Percentiles rank a stretch among this genome's conserved stretches.
Evolutionary conservation across 2,329 filamentous ascomycete species (phyloP).

Genomic region (Phymatotrichopsis omnivora): DNA sequence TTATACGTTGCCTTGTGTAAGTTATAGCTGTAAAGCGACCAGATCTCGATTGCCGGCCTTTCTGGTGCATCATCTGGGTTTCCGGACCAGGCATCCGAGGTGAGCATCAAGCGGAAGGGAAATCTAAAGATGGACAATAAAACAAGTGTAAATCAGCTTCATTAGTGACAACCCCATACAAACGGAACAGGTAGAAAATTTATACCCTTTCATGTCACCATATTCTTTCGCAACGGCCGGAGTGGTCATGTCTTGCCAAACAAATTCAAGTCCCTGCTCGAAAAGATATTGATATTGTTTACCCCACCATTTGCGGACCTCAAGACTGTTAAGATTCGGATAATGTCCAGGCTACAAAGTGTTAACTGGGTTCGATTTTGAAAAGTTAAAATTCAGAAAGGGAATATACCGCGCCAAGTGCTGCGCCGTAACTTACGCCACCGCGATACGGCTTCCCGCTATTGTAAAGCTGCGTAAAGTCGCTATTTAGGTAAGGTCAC

Average conservation of each 20-base stretch:
- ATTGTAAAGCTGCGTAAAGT: conserved; percentile 33
- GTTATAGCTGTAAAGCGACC: conserved; percentile 36
- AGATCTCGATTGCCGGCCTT: conserved; percentile 35
- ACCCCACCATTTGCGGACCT: conserved; percentile 35
- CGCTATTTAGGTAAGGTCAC: conserved; percentile 10
- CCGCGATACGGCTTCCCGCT: conserved; percentile 34
- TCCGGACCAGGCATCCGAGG: background rate
- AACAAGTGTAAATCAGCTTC: too few relatives aligned
- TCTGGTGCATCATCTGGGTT: background rate
- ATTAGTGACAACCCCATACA: background rate
- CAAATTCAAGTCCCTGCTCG: conserved; percentile 36
- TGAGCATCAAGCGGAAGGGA: conserved; percentile 15
- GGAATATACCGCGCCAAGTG: conserved; percentile 9
- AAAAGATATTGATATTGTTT: conserved; percentile 36
- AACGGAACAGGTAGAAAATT: too few relatives aligned
- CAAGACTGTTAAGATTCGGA: conserved; percentile 35
- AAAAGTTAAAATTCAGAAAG: too few relatives aligned
- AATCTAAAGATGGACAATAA: conserved; percentile 2
- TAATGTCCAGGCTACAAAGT: conserved; percentile 34
- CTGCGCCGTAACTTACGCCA: conserved; percentile 33
- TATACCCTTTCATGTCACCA: conserved; percentile 36
- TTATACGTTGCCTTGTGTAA: conserved; percentile 36
- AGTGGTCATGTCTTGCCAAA: conserved; percentile 38
- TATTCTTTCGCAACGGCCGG: conserved; percentile 35
- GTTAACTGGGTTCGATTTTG: background rate